Evolutionary conservation across 345 rosid genomes (phyloP).

Genomic region (Euphorbia pulcherrima): DNA sequence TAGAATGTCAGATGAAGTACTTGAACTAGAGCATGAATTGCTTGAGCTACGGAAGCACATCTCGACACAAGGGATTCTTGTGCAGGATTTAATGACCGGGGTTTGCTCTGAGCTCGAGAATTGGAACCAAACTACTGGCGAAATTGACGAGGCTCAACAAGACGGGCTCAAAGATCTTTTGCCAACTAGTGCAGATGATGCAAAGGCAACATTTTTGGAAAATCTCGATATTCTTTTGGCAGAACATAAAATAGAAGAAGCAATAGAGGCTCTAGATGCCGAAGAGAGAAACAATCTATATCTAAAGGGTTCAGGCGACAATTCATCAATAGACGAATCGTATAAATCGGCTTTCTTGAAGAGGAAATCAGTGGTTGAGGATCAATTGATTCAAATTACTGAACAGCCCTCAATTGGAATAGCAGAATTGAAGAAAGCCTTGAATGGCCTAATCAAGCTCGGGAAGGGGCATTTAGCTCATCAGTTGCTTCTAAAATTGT

Average conservation of each 20-base stretch:
- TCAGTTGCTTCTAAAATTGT: slow-evolving; percentile 58
- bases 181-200: slow-evolving; percentile 32
- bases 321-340: slow-evolving; percentile 39
- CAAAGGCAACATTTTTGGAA: slow-evolving; percentile 45
- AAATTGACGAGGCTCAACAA: slow-evolving; percentile 34
- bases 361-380: slow-evolving; percentile 69
- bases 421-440: slow-evolving; percentile 52
- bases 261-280: slow-evolving; percentile 56
- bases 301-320: slow-evolving; percentile 52
- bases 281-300: slow-evolving; percentile 64
- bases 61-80: slow-evolving; percentile 78
- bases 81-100: slow-evolving; percentile 83
- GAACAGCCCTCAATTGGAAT: slow-evolving; percentile 56
- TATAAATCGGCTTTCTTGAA: slow-evolving; percentile 54
- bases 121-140: slow-evolving; percentile 45
- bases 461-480: slow-evolving; percentile 89
- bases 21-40: slow-evolving; percentile 90
- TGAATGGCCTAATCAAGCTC: slow-evolving; percentile 58
- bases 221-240: slow-evolving; percentile 78
- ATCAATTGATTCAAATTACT: slow-evolving; percentile 58
- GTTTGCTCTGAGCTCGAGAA: slow-evolving; percentile 68
- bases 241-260: slow-evolving; percentile 76
- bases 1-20: slow-evolving; percentile 93
- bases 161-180: slow-evolving; percentile 35
- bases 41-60: slow-evolving; percentile 78